Evolutionary conservation across 768 basidiomycete species (phyloP).

Genomic region (Russula ochroleuca): DNA sequence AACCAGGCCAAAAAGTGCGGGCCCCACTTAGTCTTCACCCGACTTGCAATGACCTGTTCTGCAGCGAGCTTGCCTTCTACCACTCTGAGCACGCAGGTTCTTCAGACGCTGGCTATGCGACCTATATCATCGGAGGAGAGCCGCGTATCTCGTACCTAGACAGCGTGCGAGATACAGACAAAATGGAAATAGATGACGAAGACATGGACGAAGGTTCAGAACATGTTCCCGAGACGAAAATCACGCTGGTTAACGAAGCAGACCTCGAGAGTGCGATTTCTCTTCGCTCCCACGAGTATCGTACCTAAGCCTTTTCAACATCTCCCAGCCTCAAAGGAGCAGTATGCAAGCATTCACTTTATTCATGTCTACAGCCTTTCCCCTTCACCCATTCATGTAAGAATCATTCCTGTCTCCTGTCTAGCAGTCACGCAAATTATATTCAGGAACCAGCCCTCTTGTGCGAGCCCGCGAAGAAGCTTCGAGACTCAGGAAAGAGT

Average conservation of each 20-base stretch:
- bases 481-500: constrained; percentile 16
- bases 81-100: constrained; percentile 43
- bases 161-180: constrained; percentile 24
- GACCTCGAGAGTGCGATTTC: constrained; percentile 55
- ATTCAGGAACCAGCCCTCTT: constrained; percentile 46
- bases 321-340: constrained; percentile 48
- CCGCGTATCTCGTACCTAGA: constrained; percentile 16
- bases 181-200: constrained; percentile 38
- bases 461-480: constrained; percentile 22
- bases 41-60: neutral
- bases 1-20: constrained; percentile 73
- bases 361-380: constrained; percentile 71
- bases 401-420: constrained; percentile 29
- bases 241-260: constrained; percentile 59
- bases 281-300: neutral
- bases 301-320: neutral
- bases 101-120: constrained; percentile 51
- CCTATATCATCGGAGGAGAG: constrained; percentile 66
- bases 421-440: neutral
- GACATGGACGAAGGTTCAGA: constrained; percentile 41
- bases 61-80: constrained; percentile 61
- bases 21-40: neutral
- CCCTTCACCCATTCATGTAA: constrained; percentile 55
- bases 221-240: constrained; percentile 43
- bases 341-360: constrained; percentile 50